These are phyloP conservation scores for Blastobotrys apis DNA, from an alignment of 1,139 yeast species.

Conservation along the genomic window DNA sequence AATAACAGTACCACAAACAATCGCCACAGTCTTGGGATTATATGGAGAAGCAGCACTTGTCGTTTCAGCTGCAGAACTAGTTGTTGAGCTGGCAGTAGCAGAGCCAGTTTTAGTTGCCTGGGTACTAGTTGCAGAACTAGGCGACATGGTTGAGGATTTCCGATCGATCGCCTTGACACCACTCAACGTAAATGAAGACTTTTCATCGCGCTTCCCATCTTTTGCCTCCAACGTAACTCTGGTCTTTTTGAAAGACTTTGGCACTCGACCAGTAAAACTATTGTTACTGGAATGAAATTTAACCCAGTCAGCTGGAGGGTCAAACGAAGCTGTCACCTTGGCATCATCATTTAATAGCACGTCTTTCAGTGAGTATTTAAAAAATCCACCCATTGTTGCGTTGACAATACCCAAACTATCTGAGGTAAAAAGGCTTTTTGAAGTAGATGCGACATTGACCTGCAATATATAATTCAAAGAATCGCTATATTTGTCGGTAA, in stretches of 20 bases:
- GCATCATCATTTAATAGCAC: conserved; percentile 46
- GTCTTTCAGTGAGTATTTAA: conserved; percentile 45
- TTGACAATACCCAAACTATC: conserved; percentile 41
- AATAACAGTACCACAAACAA: conserved; percentile 84
- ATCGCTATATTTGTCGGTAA: conserved; percentile 63
- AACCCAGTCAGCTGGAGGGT: conserved; percentile 58
- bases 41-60: conserved; percentile 20
- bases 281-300: conserved; percentile 52
- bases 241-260: conserved; percentile 50
- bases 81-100: conserved; percentile 14
- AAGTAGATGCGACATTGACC: conserved; percentile 37
- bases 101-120: conserved; percentile 17
- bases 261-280: conserved; percentile 67
- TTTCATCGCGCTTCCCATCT: conserved; percentile 36
- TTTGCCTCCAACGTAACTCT: conserved; percentile 52
- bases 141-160: conserved; percentile 21
- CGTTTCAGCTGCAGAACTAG: conserved; percentile 21
- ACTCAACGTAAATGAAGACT: conserved; percentile 47
- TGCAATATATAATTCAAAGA: conserved; percentile 55
- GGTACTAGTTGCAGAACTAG: conserved; percentile 21
- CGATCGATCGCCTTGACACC: conserved; percentile 49
- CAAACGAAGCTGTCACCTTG: conserved; percentile 43
- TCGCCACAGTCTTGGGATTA: conserved; percentile 54
- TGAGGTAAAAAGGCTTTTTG: conserved; percentile 27
- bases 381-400: conserved; percentile 60